These are phyloP conservation scores for Macrolepiota albuminosa DNA, from an alignment of 768 basidiomycete species.

Conservation along the genomic window DNA sequence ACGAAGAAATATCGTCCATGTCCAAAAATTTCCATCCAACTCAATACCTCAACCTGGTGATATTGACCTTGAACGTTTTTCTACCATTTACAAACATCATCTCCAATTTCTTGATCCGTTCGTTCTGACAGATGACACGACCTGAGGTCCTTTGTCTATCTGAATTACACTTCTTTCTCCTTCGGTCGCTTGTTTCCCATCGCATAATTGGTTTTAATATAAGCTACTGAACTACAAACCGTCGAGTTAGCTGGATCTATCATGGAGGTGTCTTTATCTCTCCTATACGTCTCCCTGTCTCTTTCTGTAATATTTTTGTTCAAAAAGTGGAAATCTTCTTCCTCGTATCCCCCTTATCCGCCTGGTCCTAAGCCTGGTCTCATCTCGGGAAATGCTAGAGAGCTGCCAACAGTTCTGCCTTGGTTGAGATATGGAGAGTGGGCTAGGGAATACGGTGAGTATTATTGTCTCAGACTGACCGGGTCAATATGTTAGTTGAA, in stretches of 20 bases:
- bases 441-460: background rate
- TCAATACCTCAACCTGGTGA: too few species aligned
- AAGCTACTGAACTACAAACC: background rate
- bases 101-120: too few species aligned
- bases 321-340: background rate
- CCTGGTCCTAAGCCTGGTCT: background rate
- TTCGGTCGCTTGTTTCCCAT: too few species aligned
- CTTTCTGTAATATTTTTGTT: background rate
- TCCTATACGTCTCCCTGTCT: background rate
- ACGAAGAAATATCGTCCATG: too few species aligned
- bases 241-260: background rate
- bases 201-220: background rate
- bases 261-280: background rate
- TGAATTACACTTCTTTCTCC: too few species aligned
- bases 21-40: too few species aligned
- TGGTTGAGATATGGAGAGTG: background rate
- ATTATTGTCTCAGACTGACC: background rate
- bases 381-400: background rate
- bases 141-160: too few species aligned
- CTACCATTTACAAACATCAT: too few species aligned
- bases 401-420: background rate
- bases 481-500: background rate
- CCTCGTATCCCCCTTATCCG: background rate
- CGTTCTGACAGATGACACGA: too few species aligned
- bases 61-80: too few species aligned